Evolutionary conservation across 495 filamentous ascomycete species (phyloP).

Genomic region (Annulohypoxylon maeteangense): DNA sequence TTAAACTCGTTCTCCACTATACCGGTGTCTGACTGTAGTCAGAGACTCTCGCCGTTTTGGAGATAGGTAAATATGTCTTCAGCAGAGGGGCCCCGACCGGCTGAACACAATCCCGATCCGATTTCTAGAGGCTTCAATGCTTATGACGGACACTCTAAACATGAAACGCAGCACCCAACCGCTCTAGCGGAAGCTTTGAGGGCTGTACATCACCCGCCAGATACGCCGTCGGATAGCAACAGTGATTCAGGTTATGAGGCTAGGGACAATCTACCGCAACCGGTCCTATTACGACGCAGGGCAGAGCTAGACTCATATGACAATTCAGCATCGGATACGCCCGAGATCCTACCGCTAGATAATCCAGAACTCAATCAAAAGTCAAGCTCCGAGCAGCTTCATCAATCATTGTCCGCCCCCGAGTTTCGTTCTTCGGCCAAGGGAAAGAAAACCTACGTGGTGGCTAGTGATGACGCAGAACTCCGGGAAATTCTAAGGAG

Average conservation of each 20-base stretch:
- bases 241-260: constrained; percentile 35
- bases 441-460: constrained; percentile 53
- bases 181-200: constrained; percentile 31
- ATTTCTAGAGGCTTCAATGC: neutral
- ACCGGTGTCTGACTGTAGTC: neutral
- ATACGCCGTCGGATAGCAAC: constrained; percentile 37
- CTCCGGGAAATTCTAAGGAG: constrained; percentile 62
- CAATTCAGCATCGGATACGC: constrained; percentile 29
- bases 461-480: constrained; percentile 67
- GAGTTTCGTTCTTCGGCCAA: constrained; percentile 4
- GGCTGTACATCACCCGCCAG: constrained; percentile 28
- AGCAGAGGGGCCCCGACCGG: constrained; percentile 6
- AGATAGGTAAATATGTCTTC: constrained; percentile 31
- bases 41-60: neutral
- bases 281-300: constrained; percentile 32
- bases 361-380: constrained; percentile 3
- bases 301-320: constrained; percentile 36
- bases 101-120: neutral
- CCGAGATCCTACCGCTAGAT: constrained; percentile 35
- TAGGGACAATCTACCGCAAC: constrained; percentile 17
- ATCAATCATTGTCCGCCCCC: constrained; percentile 11
- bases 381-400: constrained; percentile 21
- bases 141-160: constrained; percentile 15
- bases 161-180: constrained; percentile 28
- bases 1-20: neutral